These are phyloP conservation scores for Cicer judaicum DNA, from an alignment of 306 rosid genomes.

Conservation along the genomic window DNA sequence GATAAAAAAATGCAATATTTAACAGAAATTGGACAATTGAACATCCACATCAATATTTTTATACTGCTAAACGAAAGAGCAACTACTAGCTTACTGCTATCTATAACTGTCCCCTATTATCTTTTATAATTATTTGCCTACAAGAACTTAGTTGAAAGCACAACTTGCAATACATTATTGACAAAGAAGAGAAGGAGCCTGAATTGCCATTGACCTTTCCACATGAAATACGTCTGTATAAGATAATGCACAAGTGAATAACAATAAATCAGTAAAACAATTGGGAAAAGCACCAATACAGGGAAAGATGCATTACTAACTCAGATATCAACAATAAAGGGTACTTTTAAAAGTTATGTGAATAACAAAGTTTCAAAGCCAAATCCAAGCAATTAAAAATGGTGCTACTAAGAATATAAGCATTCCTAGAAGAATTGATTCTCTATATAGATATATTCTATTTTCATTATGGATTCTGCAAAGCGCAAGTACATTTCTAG, in stretches of 20 bases:
- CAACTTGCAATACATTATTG: slow-evolving; percentile 28
- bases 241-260: slow-evolving; percentile 13
- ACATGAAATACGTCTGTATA: slow-evolving; percentile 33
- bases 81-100: neutral
- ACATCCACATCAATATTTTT: slow-evolving; percentile 1
- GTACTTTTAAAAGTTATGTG: neutral
- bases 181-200: slow-evolving; percentile 33
- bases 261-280: neutral
- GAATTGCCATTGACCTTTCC: slow-evolving; percentile 23
- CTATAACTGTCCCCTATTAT: neutral
- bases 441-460: neutral
- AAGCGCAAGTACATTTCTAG: neutral
- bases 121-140: slow-evolving; percentile 20
- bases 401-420: neutral
- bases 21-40: neutral
- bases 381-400: neutral
- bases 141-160: slow-evolving; percentile 30
- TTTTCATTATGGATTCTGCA: neutral
- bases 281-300: neutral
- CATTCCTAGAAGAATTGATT: neutral
- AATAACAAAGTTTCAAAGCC: neutral
- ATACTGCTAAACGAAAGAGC: slow-evolving; percentile 1
- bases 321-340: slow-evolving; percentile 7
- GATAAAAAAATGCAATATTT: neutral
- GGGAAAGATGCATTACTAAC: slow-evolving; percentile 6